phyloP scores from a whole-genome alignment of 305 asterid species.

The Fraxinus greggii region DNA sequence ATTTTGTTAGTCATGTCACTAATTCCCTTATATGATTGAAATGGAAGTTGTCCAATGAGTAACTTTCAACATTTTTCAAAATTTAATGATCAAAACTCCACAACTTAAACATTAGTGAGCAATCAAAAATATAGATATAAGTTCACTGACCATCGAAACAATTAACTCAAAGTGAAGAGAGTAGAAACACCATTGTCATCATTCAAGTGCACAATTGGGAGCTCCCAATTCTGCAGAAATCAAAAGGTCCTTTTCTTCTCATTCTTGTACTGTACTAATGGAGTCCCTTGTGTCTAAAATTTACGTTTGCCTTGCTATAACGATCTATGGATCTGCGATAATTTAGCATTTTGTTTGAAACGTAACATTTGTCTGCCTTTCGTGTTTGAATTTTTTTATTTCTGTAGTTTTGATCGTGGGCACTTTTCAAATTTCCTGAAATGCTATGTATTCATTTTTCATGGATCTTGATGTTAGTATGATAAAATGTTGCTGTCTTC shows the following conservation, averaged over 20 bases:
- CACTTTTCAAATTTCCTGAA: constrained; percentile 19
- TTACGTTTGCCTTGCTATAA: not conserved
- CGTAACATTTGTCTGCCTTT: not conserved
- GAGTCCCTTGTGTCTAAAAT: not conserved
- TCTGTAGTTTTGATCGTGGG: constrained; percentile 6
- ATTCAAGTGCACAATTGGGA: not conserved
- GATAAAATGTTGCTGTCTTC: constrained; percentile 6
- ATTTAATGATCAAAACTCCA: too few relatives aligned
- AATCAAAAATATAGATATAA: too few relatives aligned
- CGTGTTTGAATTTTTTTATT: constrained; percentile 3
- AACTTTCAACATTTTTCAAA: too few relatives aligned
- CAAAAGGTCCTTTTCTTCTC: not conserved
- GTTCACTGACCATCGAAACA: not conserved
- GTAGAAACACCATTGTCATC: not conserved
- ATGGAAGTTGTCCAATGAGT: too few relatives aligned
- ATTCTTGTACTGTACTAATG: not conserved
- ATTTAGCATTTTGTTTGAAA: not conserved
- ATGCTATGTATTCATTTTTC: not conserved
- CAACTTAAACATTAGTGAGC: too few relatives aligned
- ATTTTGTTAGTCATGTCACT: too few relatives aligned
- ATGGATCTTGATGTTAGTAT: constrained; percentile 25
- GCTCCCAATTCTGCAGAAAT: not conserved
- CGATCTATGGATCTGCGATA: not conserved
- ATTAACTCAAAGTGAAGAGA: not conserved
- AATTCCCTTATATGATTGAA: too few relatives aligned